Evolutionary conservation across 768 basidiomycete genomes (phyloP).

Genomic region (Mycena amicta): DNA sequence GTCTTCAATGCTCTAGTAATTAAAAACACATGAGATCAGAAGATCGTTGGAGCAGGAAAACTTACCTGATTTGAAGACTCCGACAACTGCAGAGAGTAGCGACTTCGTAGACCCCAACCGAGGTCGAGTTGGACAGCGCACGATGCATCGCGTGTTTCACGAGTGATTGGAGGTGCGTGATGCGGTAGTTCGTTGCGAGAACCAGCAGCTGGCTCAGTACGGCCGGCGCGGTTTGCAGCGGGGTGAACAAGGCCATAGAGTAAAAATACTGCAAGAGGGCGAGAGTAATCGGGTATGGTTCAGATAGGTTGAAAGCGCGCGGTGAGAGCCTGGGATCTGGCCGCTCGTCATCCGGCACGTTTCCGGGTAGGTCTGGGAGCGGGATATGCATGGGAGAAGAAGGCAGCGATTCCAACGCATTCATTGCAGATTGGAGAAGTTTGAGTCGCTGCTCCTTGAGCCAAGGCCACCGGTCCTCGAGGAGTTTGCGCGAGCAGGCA

Average conservation of each 20-base stretch:
- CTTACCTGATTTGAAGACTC: conserved; percentile 83
- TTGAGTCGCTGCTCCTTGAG: conserved; percentile 72
- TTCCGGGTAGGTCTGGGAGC: conserved; percentile 62
- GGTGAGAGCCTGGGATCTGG: conserved; percentile 83
- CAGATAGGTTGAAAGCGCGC: conserved; percentile 78
- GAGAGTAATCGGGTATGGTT: conserved; percentile 85
- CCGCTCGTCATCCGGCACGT: conserved; percentile 49
- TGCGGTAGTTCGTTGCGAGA: conserved; percentile 79
- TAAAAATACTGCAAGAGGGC: conserved; percentile 96
- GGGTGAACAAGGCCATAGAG: conserved; percentile 81
- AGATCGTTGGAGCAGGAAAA: conserved; percentile 25
- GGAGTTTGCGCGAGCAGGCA: conserved; percentile 76
- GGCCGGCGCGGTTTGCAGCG: conserved; percentile 87
- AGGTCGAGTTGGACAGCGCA: conserved; percentile 78
- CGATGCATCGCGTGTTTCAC: conserved; percentile 97
- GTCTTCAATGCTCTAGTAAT: conserved; percentile 70
- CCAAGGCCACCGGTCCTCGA: conserved; percentile 96
- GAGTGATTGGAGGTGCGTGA: conserved; percentile 71
- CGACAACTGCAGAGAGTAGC: conserved; percentile 89
- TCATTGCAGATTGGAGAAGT: conserved; percentile 60
- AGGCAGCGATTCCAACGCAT: conserved; percentile 60
- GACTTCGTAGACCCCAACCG: conserved; percentile 93
- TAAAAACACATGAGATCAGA: conserved; percentile 12
- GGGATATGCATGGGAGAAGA: conserved; percentile 61
- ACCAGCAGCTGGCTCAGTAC: conserved; percentile 87